phyloP scores from a whole-genome alignment of 441 rosid species.

The Corymbia citriodora region DNA sequence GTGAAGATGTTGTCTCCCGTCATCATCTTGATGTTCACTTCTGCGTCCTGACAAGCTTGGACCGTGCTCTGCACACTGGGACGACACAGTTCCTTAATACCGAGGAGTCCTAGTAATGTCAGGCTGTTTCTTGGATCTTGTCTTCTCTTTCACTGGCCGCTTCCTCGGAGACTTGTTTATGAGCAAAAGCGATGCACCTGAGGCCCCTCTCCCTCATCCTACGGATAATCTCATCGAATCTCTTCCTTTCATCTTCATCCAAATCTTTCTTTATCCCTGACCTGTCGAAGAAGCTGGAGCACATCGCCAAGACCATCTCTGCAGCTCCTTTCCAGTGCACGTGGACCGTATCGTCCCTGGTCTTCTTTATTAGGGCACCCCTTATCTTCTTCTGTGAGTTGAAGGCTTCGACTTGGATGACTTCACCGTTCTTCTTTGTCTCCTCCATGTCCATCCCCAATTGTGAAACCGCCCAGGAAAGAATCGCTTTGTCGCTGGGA shows the following conservation, averaged over 20 bases:
- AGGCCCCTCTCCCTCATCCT: neutral
- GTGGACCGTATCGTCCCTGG: neutral
- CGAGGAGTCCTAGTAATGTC: neutral
- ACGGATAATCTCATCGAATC: neutral
- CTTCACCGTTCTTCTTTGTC: neutral
- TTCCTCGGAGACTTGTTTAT: neutral
- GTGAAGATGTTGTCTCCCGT: neutral
- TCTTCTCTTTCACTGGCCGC: neutral
- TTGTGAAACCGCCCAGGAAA: neutral
- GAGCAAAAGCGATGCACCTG: neutral
- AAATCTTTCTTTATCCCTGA: neutral
- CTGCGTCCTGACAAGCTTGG: neutral
- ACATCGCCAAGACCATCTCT: neutral
- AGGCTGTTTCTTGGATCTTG: neutral
- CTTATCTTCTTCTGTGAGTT: neutral
- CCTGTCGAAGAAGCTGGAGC: neutral
- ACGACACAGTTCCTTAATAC: neutral
- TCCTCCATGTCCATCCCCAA: neutral
- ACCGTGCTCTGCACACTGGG: neutral
- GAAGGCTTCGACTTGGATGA: neutral
- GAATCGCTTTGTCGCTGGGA: neutral
- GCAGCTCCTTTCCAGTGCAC: conserved; percentile 2
- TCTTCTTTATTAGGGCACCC: neutral
- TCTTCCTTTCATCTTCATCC: neutral
- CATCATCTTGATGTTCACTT: neutral